These are phyloP conservation scores for Pseudocercospora eumusae DNA, from an alignment of 2,329 filamentous ascomycete genomes.

Conservation along the genomic window DNA sequence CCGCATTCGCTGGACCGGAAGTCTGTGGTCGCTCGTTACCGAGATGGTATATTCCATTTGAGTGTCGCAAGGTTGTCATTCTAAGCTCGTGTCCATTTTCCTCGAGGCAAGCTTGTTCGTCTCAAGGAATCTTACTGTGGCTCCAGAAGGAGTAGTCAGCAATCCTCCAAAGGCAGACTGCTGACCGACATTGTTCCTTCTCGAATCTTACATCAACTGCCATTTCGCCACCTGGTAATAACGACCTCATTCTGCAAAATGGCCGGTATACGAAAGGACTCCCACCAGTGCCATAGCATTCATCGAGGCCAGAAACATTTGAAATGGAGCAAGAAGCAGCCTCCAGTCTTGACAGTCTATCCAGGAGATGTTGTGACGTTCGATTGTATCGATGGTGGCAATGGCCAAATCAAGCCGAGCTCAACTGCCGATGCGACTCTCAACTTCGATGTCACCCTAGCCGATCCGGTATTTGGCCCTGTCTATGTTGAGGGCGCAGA, in stretches of 20 bases:
- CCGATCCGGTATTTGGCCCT: slow-evolving; percentile 28
- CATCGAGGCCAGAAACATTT: slow-evolving; percentile 26
- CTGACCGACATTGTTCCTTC: not conserved
- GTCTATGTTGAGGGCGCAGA: slow-evolving; percentile 27
- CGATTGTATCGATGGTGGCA: slow-evolving; percentile 28
- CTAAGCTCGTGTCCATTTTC: not conserved
- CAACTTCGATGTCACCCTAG: slow-evolving; percentile 22
- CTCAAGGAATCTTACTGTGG: not conserved
- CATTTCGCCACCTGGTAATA: not conserved
- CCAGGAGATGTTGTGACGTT: slow-evolving; percentile 28
- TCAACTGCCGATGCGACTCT: slow-evolving; percentile 22
- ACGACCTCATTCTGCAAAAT: slow-evolving; percentile 1
- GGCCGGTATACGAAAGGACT: slow-evolving; percentile 16
- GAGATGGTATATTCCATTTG: slow-evolving; percentile 9
- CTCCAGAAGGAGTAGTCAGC: not conserved
- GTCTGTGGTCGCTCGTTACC: slow-evolving; percentile 14
- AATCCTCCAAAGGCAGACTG: not conserved
- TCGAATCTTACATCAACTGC: not conserved
- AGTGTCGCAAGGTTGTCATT: not conserved
- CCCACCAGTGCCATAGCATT: slow-evolving; percentile 24
- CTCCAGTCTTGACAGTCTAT: slow-evolving; percentile 21
- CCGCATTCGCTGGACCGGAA: slow-evolving; percentile 16
- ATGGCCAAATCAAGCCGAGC: slow-evolving; percentile 24
- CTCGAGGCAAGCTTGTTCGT: not conserved
- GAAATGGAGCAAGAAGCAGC: slow-evolving; percentile 25